phyloP scores from a whole-genome alignment of 2,329 filamentous ascomycete genomes.

The Whalleya microplaca region DNA sequence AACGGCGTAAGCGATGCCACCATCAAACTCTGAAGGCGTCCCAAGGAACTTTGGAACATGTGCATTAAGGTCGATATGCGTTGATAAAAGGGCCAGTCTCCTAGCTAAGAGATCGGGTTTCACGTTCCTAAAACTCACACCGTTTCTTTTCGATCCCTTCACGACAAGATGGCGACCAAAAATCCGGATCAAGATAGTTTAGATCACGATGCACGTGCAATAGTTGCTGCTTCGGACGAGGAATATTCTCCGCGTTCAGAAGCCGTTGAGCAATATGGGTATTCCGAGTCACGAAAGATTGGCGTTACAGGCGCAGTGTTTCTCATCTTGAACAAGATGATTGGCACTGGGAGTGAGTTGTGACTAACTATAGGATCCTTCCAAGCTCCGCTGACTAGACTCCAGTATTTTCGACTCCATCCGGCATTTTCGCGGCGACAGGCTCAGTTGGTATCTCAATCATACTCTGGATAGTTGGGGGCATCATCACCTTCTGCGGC shows the following conservation, averaged over 20 bases:
- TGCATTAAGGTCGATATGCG: conserved; percentile 4
- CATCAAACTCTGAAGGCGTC: conserved; percentile 6
- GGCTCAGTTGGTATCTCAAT: conserved; percentile 54
- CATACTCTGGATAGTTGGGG: conserved; percentile 44
- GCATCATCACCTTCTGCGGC: conserved; percentile 60
- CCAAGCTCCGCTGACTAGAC: conserved; percentile 3
- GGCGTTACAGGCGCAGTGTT: conserved; percentile 57
- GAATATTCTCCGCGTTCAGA: conserved; percentile 28
- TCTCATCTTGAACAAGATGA: conserved; percentile 62
- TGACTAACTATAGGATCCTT: not conserved
- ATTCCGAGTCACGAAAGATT: conserved; percentile 48
- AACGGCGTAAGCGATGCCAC: not conserved
- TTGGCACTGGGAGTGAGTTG: conserved; percentile 58
- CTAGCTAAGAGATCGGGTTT: not conserved
- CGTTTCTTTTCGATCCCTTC: conserved; percentile 8
- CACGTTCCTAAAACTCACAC: not conserved
- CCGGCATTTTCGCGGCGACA: conserved; percentile 54
- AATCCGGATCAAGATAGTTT: conserved; percentile 24
- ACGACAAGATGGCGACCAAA: conserved; percentile 15
- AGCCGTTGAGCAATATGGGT: conserved; percentile 32
- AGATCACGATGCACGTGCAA: conserved; percentile 22
- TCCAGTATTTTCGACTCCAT: conserved; percentile 58
- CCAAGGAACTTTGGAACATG: conserved; percentile 8
- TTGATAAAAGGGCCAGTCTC: conserved; percentile 8
- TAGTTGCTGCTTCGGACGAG: conserved; percentile 17